Base-by-base conservation (phyloP, 768 basidiomycete genomes). In the Tephrocybe rancida region DNA sequence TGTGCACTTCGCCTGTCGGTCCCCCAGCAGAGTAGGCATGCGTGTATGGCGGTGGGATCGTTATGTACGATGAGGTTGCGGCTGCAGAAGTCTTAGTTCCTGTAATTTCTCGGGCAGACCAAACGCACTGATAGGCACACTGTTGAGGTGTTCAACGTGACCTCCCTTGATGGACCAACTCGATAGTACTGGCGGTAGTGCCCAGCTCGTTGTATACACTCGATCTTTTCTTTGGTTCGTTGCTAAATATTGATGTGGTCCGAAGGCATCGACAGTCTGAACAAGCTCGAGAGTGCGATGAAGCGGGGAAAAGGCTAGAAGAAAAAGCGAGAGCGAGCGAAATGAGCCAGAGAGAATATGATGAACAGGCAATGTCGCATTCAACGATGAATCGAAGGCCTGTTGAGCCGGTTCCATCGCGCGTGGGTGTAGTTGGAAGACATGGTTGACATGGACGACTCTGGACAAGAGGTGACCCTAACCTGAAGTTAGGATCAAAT, bases 21-120 rank as follows among this genome's bases (percentile, higher is more conserved):
- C 81, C 81, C 1, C 81, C 80, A 5, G 70, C 70, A 22, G 80
- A 80, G 64, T 82, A 83, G 5, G 74, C 60, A 55, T 77, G 74
- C 6, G 71, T 75, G 60, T 67, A 77, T 1, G 80, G 81, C 3
- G 74, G 72, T 1, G 81, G 80, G 2, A 81, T 60, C 16, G 72
- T 67, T 19, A 82, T 75, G 55, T 82, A 83, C 0, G 80, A 82
- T 4, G 82, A 83, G 0, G 76, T 78, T 8, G 82, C 79, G n/a
- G 79, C 79, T 81, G 52, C 1, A 46, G 18, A 38, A 30, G 45
- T 25, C 22, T n/a, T n/a, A 11, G n/a, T 41, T 19, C 2, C 16
- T 30, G 8, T 5, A 25, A 30, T 25, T 6, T n/a, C 18, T 5
- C 37, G 16, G 10, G 11, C 26, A 50, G 2, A 10, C 27, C 5